phyloP scores from a whole-genome alignment of 345 rosid species.

The Populus euphratica region DNA sequence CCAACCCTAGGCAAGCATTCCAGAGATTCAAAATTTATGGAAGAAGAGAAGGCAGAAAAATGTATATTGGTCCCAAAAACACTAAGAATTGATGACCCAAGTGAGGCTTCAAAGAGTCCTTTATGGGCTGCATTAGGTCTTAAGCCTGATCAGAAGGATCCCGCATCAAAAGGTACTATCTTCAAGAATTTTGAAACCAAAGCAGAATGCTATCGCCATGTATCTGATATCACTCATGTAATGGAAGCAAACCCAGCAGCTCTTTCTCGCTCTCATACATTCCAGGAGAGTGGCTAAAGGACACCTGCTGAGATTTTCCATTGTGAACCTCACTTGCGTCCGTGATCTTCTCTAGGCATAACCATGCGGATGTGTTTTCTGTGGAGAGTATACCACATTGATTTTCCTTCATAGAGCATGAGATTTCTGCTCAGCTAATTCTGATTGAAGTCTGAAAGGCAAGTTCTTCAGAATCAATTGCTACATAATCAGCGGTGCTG shows the following conservation, averaged over 20 bases:
- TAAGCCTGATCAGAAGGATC: constrained; percentile 46
- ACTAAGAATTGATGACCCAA: constrained; percentile 64
- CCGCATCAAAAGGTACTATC: constrained; percentile 20
- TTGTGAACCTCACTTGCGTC: not conserved
- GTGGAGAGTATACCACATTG: not conserved
- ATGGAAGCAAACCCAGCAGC: constrained; percentile 69
- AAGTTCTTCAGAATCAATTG: constrained; percentile 4
- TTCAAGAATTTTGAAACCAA: constrained; percentile 35
- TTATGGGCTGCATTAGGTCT: constrained; percentile 71
- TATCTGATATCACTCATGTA: constrained; percentile 32
- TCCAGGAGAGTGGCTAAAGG: constrained; percentile 55
- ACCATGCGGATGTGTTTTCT: not conserved
- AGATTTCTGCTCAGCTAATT: not conserved
- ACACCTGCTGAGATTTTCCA: not conserved
- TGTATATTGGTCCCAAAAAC: constrained; percentile 65
- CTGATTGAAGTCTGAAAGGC: constrained; percentile 1
- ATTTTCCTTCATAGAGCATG: not conserved
- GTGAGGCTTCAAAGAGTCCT: constrained; percentile 74
- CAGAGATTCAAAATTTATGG: constrained; percentile 48
- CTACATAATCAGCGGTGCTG: not conserved
- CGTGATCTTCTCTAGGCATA: not conserved
- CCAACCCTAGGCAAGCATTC: constrained; percentile 64
- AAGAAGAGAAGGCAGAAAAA: constrained; percentile 40
- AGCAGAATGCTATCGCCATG: constrained; percentile 27
- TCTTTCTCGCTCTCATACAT: constrained; percentile 51